These are phyloP conservation scores for Glycine soja DNA, from an alignment of 306 rosid species.

Conservation along the genomic window DNA sequence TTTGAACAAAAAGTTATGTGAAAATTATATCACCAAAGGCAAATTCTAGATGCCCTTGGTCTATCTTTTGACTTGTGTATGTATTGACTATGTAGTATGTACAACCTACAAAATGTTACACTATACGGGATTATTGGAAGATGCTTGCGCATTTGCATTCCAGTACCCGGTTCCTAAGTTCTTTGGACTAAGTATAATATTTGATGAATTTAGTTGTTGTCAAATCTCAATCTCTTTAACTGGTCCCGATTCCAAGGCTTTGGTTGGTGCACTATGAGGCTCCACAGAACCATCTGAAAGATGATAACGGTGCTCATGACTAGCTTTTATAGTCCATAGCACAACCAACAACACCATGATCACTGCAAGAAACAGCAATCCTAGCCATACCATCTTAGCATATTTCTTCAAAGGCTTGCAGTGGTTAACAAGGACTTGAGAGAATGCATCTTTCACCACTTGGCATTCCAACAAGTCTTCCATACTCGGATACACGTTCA, in stretches of 20 bases:
- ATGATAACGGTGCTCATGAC: slow-evolving; percentile 42
- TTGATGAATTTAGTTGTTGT: slow-evolving; percentile 22
- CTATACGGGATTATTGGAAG: slow-evolving; percentile 21
- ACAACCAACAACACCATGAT: slow-evolving; percentile 64
- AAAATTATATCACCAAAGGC: slow-evolving; percentile 36
- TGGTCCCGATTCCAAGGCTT: slow-evolving; percentile 44
- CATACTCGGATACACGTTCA: slow-evolving; percentile 73
- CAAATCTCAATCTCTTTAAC: slow-evolving; percentile 44
- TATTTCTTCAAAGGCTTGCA: slow-evolving; percentile 73
- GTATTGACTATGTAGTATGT: slow-evolving; percentile 3
- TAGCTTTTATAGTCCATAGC: slow-evolving; percentile 56
- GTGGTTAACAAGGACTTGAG: slow-evolving; percentile 63
- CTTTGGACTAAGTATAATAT: background rate
- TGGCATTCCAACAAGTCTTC: slow-evolving; percentile 77
- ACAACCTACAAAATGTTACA: slow-evolving; percentile 21
- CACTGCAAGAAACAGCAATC: slow-evolving; percentile 59
- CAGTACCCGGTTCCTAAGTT: slow-evolving; percentile 39
- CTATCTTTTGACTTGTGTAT: slow-evolving; percentile 12
- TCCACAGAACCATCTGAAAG: slow-evolving; percentile 57
- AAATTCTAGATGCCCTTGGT: slow-evolving; percentile 35
- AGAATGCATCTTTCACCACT: slow-evolving; percentile 71
- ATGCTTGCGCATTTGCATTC: slow-evolving; percentile 52
- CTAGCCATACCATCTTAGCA: slow-evolving; percentile 65
- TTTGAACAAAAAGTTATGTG: background rate
- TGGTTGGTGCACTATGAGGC: slow-evolving; percentile 47